phyloP scores from a whole-genome alignment of 345 rosid genomes.

The Rhizophora apiculata region DNA sequence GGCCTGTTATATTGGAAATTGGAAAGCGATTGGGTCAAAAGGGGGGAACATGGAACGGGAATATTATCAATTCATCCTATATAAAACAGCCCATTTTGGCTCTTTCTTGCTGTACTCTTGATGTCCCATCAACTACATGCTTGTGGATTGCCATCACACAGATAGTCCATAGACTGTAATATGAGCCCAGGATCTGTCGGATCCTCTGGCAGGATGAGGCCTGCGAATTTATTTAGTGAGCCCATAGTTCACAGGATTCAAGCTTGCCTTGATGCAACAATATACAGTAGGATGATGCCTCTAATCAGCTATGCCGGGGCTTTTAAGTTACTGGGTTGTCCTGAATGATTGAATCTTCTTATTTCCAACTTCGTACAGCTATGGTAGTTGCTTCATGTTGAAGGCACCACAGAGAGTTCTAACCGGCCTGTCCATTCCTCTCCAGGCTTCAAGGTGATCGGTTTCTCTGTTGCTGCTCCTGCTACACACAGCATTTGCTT shows the following conservation, averaged over 20 bases:
- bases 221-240: no score
- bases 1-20: conserved; percentile 9
- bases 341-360: background rate
- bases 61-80: background rate
- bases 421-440: conserved; percentile 88
- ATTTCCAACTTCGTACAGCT: no score
- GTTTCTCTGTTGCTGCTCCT: conserved; percentile 78
- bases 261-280: no score
- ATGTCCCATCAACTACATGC: background rate
- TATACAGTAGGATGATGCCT: background rate
- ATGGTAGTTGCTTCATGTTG: conserved; percentile 12
- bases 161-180: no score
- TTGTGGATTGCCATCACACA: no score
- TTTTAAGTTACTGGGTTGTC: background rate
- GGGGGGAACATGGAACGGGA: no score
- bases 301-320: background rate
- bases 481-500: conserved; percentile 82
- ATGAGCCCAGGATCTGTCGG: no score
- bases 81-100: background rate
- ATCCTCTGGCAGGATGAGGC: no score
- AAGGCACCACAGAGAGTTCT: conserved; percentile 57
- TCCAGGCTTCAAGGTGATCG: conserved; percentile 71
- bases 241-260: no score
- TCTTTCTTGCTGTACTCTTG: background rate
- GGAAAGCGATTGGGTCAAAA: background rate